Base-by-base conservation (phyloP, 2,329 filamentous ascomycete species). In the Phialophora expanda region DNA sequence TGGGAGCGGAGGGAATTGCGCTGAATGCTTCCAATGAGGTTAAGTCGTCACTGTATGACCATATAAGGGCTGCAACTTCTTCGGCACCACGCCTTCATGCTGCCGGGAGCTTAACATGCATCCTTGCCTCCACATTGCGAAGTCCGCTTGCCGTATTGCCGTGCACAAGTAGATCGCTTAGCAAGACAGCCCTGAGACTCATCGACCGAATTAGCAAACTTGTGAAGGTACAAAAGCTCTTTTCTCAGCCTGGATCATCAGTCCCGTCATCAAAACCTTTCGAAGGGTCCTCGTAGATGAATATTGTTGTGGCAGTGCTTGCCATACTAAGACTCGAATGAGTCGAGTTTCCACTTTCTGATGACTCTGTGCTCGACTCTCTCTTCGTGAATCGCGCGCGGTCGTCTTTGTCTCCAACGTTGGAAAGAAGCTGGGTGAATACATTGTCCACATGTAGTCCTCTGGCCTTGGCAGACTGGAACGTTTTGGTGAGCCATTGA, bases 371-470 rank as follows among this genome's bases (percentile, higher is more conserved):
- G 24, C 64, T 66, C 6, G 65, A 65, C 41, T 64, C 64, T 55
- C 65, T 53, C 56, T 65, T 67, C 9, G 51, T 12, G 6, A 62
- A 59, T 26, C 32, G 44, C 44, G 46, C 61, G 11, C 26, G 30
- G 28, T 57, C 60, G 4, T 69, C 62, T 38, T 57, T 61, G 44
- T 61, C 53, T 44, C 17, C 22, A 38, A 53, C 12, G n/a, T 30
- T 41, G 5, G 38, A 22, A 6, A 65, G 50, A 20, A 67, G 30
- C 30, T 57, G 50, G 14, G 38, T 60, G 34, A 64, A 58, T 30
- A 63, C 59, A 51, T 63, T 63, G 22, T 67, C 59, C 4, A 60
- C 67, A 55, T 69, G 65, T 4, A 70, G 51, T 9, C 66, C 67
- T 64, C 66, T 63, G 22, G 9, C 34, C 32, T 65, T 71, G 5